Conservation (phyloP, 2,329 filamentous ascomycete genomes). For the Cladorrhinum sp. region DNA sequence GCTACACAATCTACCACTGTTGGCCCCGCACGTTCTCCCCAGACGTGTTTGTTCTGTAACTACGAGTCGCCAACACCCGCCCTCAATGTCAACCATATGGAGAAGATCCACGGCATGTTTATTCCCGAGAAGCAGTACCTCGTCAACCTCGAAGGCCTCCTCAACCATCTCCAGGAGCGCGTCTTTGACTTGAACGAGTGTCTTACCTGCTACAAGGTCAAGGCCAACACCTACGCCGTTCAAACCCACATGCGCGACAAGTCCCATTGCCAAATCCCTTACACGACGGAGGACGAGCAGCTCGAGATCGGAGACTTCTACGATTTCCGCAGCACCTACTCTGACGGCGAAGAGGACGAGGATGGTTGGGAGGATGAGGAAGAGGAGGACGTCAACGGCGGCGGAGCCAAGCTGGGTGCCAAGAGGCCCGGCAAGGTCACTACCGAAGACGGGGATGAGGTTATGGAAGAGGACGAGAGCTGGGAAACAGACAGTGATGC, state of each 20-base stretch:
- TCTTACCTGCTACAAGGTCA: constrained; percentile 80
- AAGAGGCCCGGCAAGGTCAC: constrained; percentile 53
- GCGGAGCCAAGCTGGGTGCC: constrained; percentile 68
- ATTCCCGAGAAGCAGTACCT: constrained; percentile 86
- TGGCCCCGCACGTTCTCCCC: constrained; percentile 43
- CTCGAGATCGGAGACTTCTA: constrained; percentile 95
- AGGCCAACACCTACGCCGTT: constrained; percentile 72
- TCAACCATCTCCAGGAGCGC: constrained; percentile 75
- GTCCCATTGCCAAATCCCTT: constrained; percentile 95
- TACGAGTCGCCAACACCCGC: constrained; percentile 70
- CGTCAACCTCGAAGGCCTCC: constrained; percentile 74
- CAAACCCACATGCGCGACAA: constrained; percentile 98
- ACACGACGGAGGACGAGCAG: constrained; percentile 82
- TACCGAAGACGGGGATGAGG: constrained; percentile 49
- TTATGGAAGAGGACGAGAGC: constrained; percentile 63
- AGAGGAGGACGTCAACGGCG: constrained; percentile 53
- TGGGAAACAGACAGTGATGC: constrained; percentile 94
- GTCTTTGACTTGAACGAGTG: constrained; percentile 80
- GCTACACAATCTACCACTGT: constrained; percentile 28
- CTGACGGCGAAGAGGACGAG: constrained; percentile 68
- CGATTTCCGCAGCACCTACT: constrained; percentile 94
- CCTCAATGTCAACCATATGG: constrained; percentile 87
- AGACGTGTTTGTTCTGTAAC: constrained; percentile 86
- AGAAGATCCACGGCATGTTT: constrained; percentile 90
- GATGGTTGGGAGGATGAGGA: constrained; percentile 50